Conservation (phyloP, 306 rosid genomes). For the Begonia fuchsioides region DNA sequence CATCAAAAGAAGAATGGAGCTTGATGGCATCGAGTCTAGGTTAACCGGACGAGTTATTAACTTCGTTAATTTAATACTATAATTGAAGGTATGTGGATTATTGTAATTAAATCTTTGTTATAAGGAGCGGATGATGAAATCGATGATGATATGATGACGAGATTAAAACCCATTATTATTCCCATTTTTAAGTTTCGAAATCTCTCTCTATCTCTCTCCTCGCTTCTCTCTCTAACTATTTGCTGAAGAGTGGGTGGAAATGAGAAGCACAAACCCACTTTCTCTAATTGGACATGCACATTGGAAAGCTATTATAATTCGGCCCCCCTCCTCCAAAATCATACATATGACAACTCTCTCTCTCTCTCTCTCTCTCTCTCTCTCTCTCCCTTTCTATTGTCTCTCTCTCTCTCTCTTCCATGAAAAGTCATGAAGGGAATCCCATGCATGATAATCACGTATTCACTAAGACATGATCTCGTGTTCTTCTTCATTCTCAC, state of each 20-base stretch:
- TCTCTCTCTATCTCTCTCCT: no score
- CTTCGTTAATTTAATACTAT: no score
- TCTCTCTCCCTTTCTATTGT: no score
- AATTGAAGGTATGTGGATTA: no score
- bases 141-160: no score
- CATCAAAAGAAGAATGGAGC: no score
- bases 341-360: background rate
- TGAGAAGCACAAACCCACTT: background rate
- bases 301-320: background rate
- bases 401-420: background rate
- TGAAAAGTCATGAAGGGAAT: background rate
- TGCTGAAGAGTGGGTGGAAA: background rate
- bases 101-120: no score
- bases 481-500: background rate
- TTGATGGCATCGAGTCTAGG: no score
- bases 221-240: background rate
- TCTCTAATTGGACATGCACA: conserved; percentile 1
- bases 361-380: no score
- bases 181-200: no score
- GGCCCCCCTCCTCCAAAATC: background rate
- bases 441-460: conserved; percentile 1
- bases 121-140: no score
- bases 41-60: no score
- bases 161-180: background rate
- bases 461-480: background rate